Conservation (phyloP, 192 early-diverging fungal genomes). For the Oehlia diaphana region DNA sequence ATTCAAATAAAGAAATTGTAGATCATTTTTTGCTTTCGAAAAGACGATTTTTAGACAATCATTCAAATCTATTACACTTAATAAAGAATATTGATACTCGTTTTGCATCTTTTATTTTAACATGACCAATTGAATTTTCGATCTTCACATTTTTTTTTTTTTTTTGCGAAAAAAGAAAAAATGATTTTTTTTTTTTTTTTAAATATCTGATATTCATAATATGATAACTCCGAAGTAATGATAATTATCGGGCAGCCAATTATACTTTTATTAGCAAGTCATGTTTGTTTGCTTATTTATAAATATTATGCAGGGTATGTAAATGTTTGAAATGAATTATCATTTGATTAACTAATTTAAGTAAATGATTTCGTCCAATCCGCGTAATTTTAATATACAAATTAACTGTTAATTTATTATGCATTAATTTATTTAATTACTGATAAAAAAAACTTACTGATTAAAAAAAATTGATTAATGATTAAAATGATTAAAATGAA, state of each 20-base stretch:
- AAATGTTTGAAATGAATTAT: not conserved
- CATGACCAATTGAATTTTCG: no score
- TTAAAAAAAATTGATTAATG: no score
- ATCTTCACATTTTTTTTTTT: not conserved
- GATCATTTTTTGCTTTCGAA: no score
- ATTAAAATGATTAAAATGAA: no score
- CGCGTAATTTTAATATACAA: not conserved
- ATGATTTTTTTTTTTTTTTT: no score
- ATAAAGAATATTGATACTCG: not conserved
- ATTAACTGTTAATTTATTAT: not conserved
- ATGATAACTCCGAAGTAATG: not conserved
- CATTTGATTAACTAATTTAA: not conserved
- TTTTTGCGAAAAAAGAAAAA: not conserved
- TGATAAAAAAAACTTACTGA: no score
- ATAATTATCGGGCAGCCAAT: not conserved
- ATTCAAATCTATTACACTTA: not conserved
- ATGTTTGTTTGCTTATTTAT: not conserved
- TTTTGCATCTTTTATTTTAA: not conserved
- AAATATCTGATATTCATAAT: no score
- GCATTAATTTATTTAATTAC: not conserved
- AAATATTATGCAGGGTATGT: not conserved
- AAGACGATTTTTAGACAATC: no score
- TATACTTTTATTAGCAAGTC: not conserved
- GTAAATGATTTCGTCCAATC: not conserved
- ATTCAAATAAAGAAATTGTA: no score